Base-by-base conservation (phyloP, 352 stramenopile species). In the Phytophthora megakarya region DNA sequence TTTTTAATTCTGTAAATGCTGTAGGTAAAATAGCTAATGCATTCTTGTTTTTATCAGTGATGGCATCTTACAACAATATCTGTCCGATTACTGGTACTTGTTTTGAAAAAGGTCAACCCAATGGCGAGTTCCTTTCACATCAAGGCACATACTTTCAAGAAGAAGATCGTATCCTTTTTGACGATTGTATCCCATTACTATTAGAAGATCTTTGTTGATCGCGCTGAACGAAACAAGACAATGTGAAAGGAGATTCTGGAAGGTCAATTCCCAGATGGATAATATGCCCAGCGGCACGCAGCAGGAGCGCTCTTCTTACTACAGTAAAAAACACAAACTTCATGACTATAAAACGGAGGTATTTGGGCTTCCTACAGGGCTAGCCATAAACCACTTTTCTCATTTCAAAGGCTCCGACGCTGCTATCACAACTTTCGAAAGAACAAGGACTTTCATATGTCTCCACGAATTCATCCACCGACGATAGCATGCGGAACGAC, bases 291-390 rank as follows among this genome's bases (percentile, higher is more conserved):
- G 19, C 28, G 52, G 40, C 3, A 19, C 39, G 10, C 52, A 62
- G 43, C 32, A n/a, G n/a, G n/a, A n/a, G n/a, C n/a, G n/a, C n/a
- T n/a, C n/a, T n/a, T n/a, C n/a, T n/a, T n/a, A n/a, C n/a, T n/a
- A n/a, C n/a, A n/a, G n/a, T n/a, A 38, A 30, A 10, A 55, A 63
- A n/a, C 44, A 62, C 21, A 47, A 53, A 18, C 23, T 61, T 2
- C 32, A 61, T 28, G 22, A 30, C 1, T 61, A 47, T 32, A 53
- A 61, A 16, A 53, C 43, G 9, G 43, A 54, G 35, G 22, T 54
- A 9, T 63, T 35, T 12, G 35, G 54, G 2, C 37, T 43, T 13
- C 54, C 44, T 19, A 63, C 43, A 13, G 54, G 54, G 1, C 18
- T 44, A 5, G 33, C 32, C 6, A 38, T 55, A 3, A 47, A 54